A percentile compares a stretch with the other conserved stretches of the same genome.
Conservation (phyloP, 2,329 filamentous ascomycete species). For the Thelonectria discophora region DNA sequence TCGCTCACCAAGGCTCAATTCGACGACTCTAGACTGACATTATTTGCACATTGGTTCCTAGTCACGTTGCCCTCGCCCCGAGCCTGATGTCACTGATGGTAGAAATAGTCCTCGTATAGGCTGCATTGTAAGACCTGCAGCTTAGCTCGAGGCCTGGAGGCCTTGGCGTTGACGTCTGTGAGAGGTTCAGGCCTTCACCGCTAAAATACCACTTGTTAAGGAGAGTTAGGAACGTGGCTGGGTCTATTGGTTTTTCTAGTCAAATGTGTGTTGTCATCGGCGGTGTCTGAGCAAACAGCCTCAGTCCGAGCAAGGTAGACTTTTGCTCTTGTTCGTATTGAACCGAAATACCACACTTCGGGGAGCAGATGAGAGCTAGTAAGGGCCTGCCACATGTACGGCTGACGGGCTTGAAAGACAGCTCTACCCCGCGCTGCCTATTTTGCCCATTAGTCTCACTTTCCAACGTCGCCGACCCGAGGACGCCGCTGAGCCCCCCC, state of each 20-base stretch:
- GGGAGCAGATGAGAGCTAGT: background rate
- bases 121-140: background rate
- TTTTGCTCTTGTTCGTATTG: background rate
- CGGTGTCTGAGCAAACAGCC: background rate
- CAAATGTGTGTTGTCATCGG: background rate
- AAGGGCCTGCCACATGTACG: background rate
- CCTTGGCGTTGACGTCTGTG: background rate
- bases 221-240: background rate
- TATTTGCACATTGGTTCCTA: background rate
- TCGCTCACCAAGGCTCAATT: background rate
- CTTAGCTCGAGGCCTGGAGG: background rate
- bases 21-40: background rate
- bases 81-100: background rate
- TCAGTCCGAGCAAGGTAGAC: background rate
- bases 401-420: background rate
- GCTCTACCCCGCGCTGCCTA: background rate
- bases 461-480: too few species aligned
- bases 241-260: background rate
- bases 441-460: background rate
- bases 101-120: background rate
- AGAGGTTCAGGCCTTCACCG: background rate
- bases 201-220: background rate
- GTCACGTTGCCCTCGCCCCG: background rate
- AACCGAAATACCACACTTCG: background rate
- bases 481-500: background rate